Evolutionary conservation across 208 protist genomes (phyloP), one percentile per base, ranked within the genome.

Genomic region (Phytomonas sp.): DNA sequence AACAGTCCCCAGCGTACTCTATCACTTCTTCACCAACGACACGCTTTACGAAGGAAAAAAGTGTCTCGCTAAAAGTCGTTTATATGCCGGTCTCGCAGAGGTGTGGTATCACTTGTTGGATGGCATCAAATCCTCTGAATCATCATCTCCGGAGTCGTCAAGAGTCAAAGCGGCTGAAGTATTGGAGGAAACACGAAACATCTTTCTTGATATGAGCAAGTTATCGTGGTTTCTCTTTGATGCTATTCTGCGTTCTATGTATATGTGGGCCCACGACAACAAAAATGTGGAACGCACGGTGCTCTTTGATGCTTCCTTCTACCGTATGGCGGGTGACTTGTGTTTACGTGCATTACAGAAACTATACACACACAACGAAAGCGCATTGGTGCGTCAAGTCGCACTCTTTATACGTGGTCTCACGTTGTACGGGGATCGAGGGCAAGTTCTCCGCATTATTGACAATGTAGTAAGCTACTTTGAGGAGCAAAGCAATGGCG

Each of bases 141-240:
- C 40, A 4, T 19, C 40, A 23, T 49, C 40, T 49, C 1, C 19
- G 40, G 40, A 49, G 10, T 12, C 40, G 1, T 12, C 40, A 19
- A 4, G 2, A 3, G 6, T 19, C 12, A 49, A 49, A 19, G 23
- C 32, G 73, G 34, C 62, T 73, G 42, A 63, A 59, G 70, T 45
- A 40, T 60, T 60, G 49, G 69, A 65, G 5, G 70, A 62, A 7
- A 29, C 71, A 36, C 84, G 85, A 56, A 91, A 83, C 70, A 71
- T 93, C 14, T 70, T 84, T 40, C 66, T 75, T 2, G 79, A 92
- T 66, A 92, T 95, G 83, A 74, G 77, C 23, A 82, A 91, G 31
- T 67, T 95, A 4, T 85, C 84, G 40, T 94, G 91, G 91, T 92
- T 92, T 63, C 75, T 96, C 36, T 94, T 93, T 67, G 91, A 92